Evolutionary conservation across 305 asterid species (phyloP), one percentile per base, ranked within the genome.

Genomic region (Rubia tinctorum): DNA sequence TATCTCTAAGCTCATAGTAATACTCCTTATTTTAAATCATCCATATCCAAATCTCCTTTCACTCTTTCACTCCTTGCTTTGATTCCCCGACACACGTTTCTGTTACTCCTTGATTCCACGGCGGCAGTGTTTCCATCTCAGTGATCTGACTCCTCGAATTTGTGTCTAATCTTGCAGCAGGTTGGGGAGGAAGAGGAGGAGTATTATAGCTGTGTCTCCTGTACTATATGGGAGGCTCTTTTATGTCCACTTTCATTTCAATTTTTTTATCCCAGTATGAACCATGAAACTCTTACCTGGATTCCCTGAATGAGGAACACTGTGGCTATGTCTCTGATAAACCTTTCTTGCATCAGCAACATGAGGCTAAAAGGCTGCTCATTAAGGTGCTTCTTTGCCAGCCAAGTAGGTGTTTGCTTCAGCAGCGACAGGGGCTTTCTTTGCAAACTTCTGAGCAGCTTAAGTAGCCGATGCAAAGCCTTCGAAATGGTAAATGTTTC

Each of bases 361-460:
- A 66, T 53, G 30, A 65, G 75, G 65, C 61, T 42, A 62, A 73
- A 71, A 73, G 75, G 79, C 77, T 55, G 89, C 61, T 84, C 73
- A 80, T 73, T 74, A 85, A 53, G 77, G 85, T 59, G 76, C 65
- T 76, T 77, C 89, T 77, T 79, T 83, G 55, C 75, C 73, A 78
- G 94, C 85, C 10, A 91, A 78, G 76, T 77, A 75, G 68, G 96
- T 86, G 27, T 96, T 97, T 18, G 95, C 97, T 82, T 88, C 93
- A 42, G 97, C 98, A 23, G 97, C 98, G 8, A 89, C 94, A 61
- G 86, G 78, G n/a, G 99, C 97, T 82, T 90, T 87, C 86, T 72
- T 79, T 22, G 88, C 88, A 60, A 82, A 78, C 60, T 89, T 91
- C 14, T 96, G 95, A 72, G 98, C 98, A 65, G 86, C 88, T 69